phyloP scores from a whole-genome alignment of 768 basidiomycete species.

The Tylopilus sp. region DNA sequence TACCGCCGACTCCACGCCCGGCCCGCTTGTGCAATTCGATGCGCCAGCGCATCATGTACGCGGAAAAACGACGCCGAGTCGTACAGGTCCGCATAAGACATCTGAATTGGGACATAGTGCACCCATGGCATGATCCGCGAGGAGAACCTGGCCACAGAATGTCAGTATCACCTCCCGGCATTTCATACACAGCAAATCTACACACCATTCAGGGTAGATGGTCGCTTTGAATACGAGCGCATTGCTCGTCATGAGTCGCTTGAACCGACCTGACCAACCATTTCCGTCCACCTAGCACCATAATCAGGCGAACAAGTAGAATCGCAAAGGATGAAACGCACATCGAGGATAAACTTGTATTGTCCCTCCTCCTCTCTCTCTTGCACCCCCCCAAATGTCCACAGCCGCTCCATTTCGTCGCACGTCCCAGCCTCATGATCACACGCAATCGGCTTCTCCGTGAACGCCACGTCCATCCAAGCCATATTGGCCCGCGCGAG shows the following conservation, averaged over 20 bases:
- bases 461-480: conserved; percentile 60
- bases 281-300: conserved; percentile 53
- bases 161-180: background rate
- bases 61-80: conserved; percentile 74
- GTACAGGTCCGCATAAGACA: conserved; percentile 65
- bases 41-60: conserved; percentile 57
- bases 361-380: conserved; percentile 45
- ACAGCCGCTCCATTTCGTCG: conserved; percentile 39
- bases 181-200: too few relatives aligned
- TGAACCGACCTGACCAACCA: conserved; percentile 71
- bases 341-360: conserved; percentile 61
- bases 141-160: conserved; percentile 39
- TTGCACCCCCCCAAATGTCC: conserved; percentile 48
- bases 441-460: conserved; percentile 44
- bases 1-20: conserved; percentile 52
- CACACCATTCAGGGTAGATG: conserved; percentile 71
- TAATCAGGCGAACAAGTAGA: background rate
- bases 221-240: conserved; percentile 67
- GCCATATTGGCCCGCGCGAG: conserved; percentile 47
- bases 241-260: conserved; percentile 58
- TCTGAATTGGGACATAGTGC: conserved; percentile 68
- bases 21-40: conserved; percentile 54
- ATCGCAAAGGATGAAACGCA: conserved; percentile 24
- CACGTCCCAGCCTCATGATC: conserved; percentile 33
- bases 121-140: conserved; percentile 65